Conservation (phyloP, 768 basidiomycete genomes). For the Fomitopsis serialis region DNA sequence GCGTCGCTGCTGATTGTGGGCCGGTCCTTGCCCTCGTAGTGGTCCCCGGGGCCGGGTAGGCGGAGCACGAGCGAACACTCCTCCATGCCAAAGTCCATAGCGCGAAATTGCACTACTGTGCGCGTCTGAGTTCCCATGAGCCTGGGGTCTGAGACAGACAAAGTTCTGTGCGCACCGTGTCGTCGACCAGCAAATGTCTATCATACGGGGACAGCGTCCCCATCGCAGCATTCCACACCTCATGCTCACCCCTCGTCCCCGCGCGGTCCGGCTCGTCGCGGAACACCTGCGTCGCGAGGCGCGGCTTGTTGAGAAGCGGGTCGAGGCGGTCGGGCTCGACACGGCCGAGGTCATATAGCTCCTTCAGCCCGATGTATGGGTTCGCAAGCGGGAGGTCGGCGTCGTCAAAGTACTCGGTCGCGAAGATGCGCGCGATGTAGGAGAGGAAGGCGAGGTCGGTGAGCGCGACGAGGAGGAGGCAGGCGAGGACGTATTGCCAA, state of each 20-base stretch:
- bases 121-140: constrained; percentile 11
- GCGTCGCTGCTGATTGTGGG: constrained; percentile 8
- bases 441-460: background rate
- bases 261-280: constrained; percentile 10
- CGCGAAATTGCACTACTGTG: constrained; percentile 20
- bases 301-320: constrained; percentile 15
- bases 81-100: constrained; percentile 23
- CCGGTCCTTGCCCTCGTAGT: constrained; percentile 5
- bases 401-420: background rate
- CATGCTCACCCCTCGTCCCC: constrained; percentile 18
- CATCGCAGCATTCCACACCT: constrained; percentile 7
- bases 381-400: constrained; percentile 11
- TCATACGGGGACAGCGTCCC: constrained; percentile 17
- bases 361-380: constrained; percentile 20
- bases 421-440: background rate
- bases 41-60: constrained; percentile 13
- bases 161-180: constrained; percentile 6
- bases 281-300: constrained; percentile 17
- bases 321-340: constrained; percentile 12
- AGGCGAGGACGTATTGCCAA: background rate
- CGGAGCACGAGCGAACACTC: constrained; percentile 18
- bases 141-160: background rate
- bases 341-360: constrained; percentile 15
- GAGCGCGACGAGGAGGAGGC: background rate
- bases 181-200: constrained; percentile 13